Conservation (phyloP, 2,329 filamentous ascomycete genomes). For the Aspergillus nomiae region DNA sequence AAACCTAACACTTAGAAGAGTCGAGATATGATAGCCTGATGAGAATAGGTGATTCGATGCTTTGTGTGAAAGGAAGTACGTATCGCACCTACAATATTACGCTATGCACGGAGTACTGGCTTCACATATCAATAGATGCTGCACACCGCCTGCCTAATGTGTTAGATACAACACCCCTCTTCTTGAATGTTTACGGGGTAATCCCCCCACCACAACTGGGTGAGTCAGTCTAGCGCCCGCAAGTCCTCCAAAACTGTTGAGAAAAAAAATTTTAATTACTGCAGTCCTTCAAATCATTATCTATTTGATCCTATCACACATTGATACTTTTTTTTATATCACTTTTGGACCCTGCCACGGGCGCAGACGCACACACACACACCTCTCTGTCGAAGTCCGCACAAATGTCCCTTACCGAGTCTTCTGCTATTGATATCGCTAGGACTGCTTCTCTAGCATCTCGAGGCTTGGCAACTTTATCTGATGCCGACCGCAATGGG, state of each 20-base stretch:
- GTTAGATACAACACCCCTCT: not conserved
- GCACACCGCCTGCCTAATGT: not conserved
- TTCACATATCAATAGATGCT: not conserved
- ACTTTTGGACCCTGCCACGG: not conserved
- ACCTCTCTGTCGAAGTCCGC: not conserved
- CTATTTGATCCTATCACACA: not conserved
- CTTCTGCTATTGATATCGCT: slow-evolving; percentile 75
- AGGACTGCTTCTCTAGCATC: slow-evolving; percentile 78
- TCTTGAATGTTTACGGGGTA: not conserved
- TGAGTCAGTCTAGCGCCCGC: not conserved
- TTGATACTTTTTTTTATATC: not conserved
- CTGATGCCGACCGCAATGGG: slow-evolving; percentile 74
- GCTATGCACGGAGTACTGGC: not conserved
- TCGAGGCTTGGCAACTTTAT: slow-evolving; percentile 77
- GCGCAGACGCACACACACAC: not conserved
- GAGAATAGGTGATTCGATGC: not conserved
- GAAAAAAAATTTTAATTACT: not conserved
- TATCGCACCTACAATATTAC: not conserved
- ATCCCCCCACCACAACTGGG: not conserved
- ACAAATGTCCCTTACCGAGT: slow-evolving; percentile 85
- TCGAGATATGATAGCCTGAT: not conserved
- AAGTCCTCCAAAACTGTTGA: not conserved
- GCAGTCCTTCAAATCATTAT: not conserved
- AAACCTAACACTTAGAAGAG: not conserved
- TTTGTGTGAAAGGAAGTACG: not conserved